Conservation (phyloP, 192 early-diverging fungal species). For the Lobosporangium transversale region DNA sequence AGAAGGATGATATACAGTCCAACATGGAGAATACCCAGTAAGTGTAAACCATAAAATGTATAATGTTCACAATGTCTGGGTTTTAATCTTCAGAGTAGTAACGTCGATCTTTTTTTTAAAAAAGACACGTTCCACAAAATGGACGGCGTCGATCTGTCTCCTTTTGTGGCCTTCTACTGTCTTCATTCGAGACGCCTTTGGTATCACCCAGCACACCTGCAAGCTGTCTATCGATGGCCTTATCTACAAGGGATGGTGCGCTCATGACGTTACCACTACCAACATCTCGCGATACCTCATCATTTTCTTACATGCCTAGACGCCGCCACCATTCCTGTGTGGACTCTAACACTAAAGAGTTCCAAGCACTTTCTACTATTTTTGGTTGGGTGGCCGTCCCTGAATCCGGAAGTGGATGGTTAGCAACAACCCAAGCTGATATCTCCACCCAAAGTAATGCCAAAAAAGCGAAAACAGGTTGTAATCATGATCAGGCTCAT, state of each 20-base stretch:
- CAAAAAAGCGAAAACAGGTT: background rate
- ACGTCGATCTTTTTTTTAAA: background rate
- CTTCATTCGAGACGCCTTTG: constrained; percentile 10
- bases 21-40: background rate
- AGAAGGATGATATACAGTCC: background rate
- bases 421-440: background rate
- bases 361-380: constrained; percentile 51
- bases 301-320: constrained; percentile 6
- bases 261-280: constrained; percentile 23
- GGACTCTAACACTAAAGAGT: constrained; percentile 54
- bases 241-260: constrained; percentile 7
- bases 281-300: background rate
- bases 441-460: too few relatives aligned
- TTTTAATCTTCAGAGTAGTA: background rate
- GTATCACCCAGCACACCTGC: constrained; percentile 8
- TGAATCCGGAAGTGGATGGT: background rate
- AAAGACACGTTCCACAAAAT: background rate
- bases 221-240: background rate
- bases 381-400: constrained; percentile 55
- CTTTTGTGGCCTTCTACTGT: background rate
- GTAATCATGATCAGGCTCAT: background rate
- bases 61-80: background rate
- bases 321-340: constrained; percentile 56
- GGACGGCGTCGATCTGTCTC: constrained; percentile 28
- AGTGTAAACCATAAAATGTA: background rate